Evolutionary conservation across 805 yeast species (phyloP), one percentile per base, ranked within the genome.

Genomic region (Zygosaccharomyces siamensis): DNA sequence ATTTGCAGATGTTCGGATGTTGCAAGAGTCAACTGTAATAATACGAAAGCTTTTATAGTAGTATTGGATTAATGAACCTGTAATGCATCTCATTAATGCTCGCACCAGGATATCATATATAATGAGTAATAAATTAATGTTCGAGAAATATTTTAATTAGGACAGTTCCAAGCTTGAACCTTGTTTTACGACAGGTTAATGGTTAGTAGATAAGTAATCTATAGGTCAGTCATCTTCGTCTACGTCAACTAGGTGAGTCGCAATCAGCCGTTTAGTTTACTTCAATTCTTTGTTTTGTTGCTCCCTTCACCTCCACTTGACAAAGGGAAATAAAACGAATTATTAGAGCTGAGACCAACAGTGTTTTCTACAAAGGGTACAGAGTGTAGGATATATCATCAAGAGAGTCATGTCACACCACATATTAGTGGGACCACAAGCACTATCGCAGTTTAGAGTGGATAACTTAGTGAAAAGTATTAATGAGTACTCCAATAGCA

Each of bases 361-460:
- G n/a, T 41, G 33, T 12, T 30, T 14, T 3, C 21, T 30, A 21
- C 20, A 41, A n/a, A 8, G n/a, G 7, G 14, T 32, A 27, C 21
- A 18, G 26, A 26, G 10, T 14, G n/a, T 12, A 45, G 39, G 24
- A 16, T 24, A 30, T 20, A 43, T 44, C 16, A 31, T 6, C 32
- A 37, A 40, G 47, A 31, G 33, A 18, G 33, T 51, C 44, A 73
- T 72, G 74, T 62, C 73, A 43, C 62, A 78, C 72, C 65, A 77
- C 58, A 70, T 79, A 51, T 74, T 89, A 56, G 84, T 96, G 40
- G 99, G 99, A 50, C 95, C 97, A 43, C 79, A 78, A 63, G 97
- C 97, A 54, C 75, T 89, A 64, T 90, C 98, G 45, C 78, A 79
- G 44, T 92, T 92, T 70, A 80, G 98, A 72, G 83, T 89, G 56